Base-by-base conservation (phyloP, 768 basidiomycete genomes). In the Cystobasidium ongulense region DNA sequence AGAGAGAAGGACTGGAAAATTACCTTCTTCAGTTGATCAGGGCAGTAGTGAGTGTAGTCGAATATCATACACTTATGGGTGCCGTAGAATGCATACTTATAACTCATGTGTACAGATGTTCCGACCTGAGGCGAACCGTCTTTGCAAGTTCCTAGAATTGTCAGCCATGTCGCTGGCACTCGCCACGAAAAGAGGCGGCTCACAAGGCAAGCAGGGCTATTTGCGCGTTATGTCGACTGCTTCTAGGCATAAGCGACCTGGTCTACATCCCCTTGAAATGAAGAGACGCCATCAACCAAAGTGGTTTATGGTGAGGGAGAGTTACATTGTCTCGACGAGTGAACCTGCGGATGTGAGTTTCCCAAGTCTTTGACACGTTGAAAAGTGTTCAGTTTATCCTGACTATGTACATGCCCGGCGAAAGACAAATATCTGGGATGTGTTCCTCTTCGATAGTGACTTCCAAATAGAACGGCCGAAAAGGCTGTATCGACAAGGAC, bases 251-350 rank as follows among this genome's bases (percentile, higher is more conserved):
- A 86, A 84, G 78, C 53, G 80, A 54, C 80, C 82, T n/a, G 82
- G 82, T 68, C 74, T 84, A 46, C 80, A 81, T n/a, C 82, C 82
- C 5, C 75, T 81, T 7, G 79, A 79, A 54, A 82, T 82, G 81
- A 81, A 80, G 61, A 74, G 78, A 18, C 80, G 79, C 23, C 88
- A 87, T 77, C 85, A 88, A 71, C 85, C 86, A 41, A 86, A 88
- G 71, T 98, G 96, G 96, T 95, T 92, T 81, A 87, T 90, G 59
- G 87, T 98, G 15, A 85, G 94, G 8, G 95, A 98, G 76, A 90
- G 90, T 76, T 97, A 92, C 81, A 83, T 99, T 13, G 90, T 96
- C 23, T 87, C 88, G 0, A 85, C 92, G 27, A 87, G 90, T 75
- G 92, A 96, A 77, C 89, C 90, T 15, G 92, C 91, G 74, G 88